Base-by-base conservation (phyloP, 305 asterid species). In the Ilex paraguariensis region DNA sequence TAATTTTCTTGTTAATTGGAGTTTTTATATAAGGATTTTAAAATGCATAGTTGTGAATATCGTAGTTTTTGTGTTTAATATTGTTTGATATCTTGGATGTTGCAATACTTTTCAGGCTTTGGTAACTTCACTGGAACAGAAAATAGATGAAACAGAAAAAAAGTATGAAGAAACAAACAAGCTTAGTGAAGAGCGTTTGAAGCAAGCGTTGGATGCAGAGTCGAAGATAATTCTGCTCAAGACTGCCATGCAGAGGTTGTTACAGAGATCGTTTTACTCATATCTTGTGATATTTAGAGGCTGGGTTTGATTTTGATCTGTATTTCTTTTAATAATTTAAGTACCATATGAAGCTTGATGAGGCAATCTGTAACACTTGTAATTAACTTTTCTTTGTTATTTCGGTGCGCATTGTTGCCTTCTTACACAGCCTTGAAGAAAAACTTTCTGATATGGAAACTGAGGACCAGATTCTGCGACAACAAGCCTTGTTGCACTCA, bases 181-280 rank as follows among this genome's bases (percentile, higher is more conserved):
- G 64, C 76, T 85, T 63, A 77, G 93, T 60, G 90, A 85, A 76
- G 90, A 83, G 53, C 75, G 93, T 46, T 71, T 87, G 69, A 81
- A 81, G 75, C 96, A 83, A 76, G 84, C 86, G 30, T 53, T 65
- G 77, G 95, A 88, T 57, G 88, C 98, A 52, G 96, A 91, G 75
- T 71, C 90, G 52, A 79, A 76, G 71, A 73, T 86, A 63, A 81
- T 84, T 70, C 81, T 78, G 80, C 62, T 88, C 77, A 88, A 91
- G 85, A 82, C 86, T 53, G 73, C 67, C 57, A 83, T 78, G 80
- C 96, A 78, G 70, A 88, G 96, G 98, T 91, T 70, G 59, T 30
- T 57, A 21, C 16, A 44, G 30, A 21, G 31, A 59, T 42, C 3
- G 32, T 61, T 61, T 53, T 36, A 36, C 55, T 67, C 57, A 31